Base-by-base conservation (phyloP, 2,329 filamentous ascomycete species). In the Conoideocrella luteorostrata region DNA sequence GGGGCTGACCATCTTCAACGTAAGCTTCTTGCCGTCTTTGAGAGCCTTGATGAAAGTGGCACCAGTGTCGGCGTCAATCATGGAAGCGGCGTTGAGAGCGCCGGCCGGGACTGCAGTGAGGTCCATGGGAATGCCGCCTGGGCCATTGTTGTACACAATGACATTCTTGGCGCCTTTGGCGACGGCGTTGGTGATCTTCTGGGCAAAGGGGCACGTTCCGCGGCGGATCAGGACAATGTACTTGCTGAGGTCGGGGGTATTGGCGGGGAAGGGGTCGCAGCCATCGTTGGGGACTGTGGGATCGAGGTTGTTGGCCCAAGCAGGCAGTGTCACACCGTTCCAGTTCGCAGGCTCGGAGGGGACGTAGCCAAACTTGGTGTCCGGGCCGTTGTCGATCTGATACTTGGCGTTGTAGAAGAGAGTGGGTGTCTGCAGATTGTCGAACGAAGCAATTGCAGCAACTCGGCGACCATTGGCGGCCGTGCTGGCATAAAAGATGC, bases 191-290 rank as follows among this genome's bases (percentile, higher is more conserved):
- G 63, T 54, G 2, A 70, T 70, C 63, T 84, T 82, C 11, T 67
- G 52, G 2, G 66, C 63, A 46, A 80, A 81, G 0, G 68, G 68
- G 57, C 80, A 84, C 7, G 62, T 70, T 39, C 79, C 79, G 20
- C 78, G 72, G 37, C 75, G 75, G 30, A 84, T 65, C 7, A 84
- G 70, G 4, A 81, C 78, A 29, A 85, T 72, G 39, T 74, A 66
- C 20, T 65, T 65, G 35, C 72, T 72, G 13, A 86, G 65, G 50
- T 82, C 73, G 1, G 78, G 76, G 0, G 75, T 78, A 47, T 67
- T 64, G 12, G 62, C 67, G 2, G 77, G 75, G 30, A 73, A 69
- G 7, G 72, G 58, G 2, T 66, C 55, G 53, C 81, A 84, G 10
- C 64, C 77, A 48, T 76, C 70, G 30, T 71, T 65, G 0, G 63